Base-by-base conservation (phyloP, 2,329 filamentous ascomycete genomes). In the Lecanicillium sp. region DNA sequence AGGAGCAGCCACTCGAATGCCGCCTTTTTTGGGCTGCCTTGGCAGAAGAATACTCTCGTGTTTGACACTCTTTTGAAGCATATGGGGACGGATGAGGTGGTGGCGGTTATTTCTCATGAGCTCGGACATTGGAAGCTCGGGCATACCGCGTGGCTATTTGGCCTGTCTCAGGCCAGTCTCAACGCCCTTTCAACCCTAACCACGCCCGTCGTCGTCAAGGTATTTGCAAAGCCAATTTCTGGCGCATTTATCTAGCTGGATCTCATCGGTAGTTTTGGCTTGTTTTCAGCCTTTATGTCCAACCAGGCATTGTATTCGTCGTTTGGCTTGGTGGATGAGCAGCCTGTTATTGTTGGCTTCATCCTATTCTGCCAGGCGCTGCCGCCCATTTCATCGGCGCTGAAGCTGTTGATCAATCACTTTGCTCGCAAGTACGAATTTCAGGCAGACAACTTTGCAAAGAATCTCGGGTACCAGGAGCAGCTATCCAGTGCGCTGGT, bases 41-140 rank as follows among this genome's bases (percentile, higher is more conserved):
- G 90, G 88, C 95, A 95, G 75, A 96, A 96, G 76, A 92, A 96
- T 70, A 98, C 98, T 68, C 92, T 98, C 54, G 94, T 98, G 56
- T 98, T 95, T 59, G 92, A 98, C 59, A 98, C 92, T 4, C 67
- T 98, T 46, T 87, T 98, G 45, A 89, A 95, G 64, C 95, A 96
- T 75, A 92, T 83, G 59, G 78, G 88, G 45, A 80, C 85, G 4
- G 75, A 92, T 55, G 92, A 98, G 63, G 88, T 98, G 29, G 86
- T 94, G 43, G 90, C 92, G 47, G 89, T 98, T 37, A 70, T 98
- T 38, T 89, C 87, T 22, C 92, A 98, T 59, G 92, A 98, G 64
- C 75, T 98, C 33, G 92, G 92, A 35, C 92, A 98, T 68, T 98
- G 92, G 92, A 90, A 83, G 53, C 76, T 95, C 49, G 89, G 87